These are phyloP conservation scores for Blakeslea trispora DNA, from an alignment of 371 early-diverging fungal genomes.

Conservation along the genomic window DNA sequence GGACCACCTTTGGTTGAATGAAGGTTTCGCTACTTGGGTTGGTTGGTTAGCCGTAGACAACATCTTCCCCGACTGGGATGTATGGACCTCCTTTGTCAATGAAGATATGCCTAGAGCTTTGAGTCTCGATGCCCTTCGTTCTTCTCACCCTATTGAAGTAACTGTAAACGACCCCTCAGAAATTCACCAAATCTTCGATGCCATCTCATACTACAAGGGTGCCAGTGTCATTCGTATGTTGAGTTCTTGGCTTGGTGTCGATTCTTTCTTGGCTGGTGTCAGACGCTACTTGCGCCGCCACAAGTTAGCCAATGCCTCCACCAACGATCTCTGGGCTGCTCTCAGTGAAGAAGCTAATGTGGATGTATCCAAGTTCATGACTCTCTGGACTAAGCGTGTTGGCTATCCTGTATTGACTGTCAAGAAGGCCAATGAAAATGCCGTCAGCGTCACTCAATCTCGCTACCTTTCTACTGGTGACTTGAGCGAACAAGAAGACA, in stretches of 20 bases:
- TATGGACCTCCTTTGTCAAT: constrained; percentile 79
- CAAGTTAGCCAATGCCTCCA: constrained; percentile 79
- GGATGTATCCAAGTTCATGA: constrained; percentile 77
- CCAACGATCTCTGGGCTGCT: constrained; percentile 83
- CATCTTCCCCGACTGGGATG: constrained; percentile 78
- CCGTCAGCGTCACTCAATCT: constrained; percentile 68
- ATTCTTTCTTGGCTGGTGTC: constrained; percentile 71
- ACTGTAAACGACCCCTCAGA: constrained; percentile 77
- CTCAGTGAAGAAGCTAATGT: constrained; percentile 69
- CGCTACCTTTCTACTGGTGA: constrained; percentile 83
- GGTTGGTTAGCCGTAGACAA: constrained; percentile 81
- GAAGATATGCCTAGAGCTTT: constrained; percentile 76
- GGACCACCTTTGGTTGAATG: constrained; percentile 94
- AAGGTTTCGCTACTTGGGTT: constrained; percentile 95
- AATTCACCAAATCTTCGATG: constrained; percentile 80
- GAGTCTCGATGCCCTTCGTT: constrained; percentile 73
- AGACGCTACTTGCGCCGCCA: constrained; percentile 77
- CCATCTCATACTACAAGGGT: constrained; percentile 86
- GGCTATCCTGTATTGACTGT: constrained; percentile 82
- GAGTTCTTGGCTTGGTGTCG: constrained; percentile 60
- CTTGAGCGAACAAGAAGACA: constrained; percentile 63
- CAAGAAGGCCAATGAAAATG: constrained; percentile 47
- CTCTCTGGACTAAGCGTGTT: constrained; percentile 78
- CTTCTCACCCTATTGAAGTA: constrained; percentile 87
- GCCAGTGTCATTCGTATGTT: constrained; percentile 92